Evolutionary conservation across 345 rosid species (phyloP), one percentile per base, ranked within the genome.

Genomic region (Aquilaria sinensis): DNA sequence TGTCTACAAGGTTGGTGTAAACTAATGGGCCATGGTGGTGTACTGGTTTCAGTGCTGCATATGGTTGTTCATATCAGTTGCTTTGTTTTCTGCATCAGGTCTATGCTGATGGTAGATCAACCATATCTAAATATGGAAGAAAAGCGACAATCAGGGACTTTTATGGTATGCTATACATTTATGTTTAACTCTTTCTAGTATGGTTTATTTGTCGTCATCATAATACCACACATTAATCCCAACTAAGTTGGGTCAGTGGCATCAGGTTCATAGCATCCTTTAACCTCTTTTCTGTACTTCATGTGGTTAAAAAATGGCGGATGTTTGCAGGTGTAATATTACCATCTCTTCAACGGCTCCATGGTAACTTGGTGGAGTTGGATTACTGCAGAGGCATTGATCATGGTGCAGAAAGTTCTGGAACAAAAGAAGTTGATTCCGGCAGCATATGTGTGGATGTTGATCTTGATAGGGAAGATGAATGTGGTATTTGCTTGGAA

Each of bases 401-500:
- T 34, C 47, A 53, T 30, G 50, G 59, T 47, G 29, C 47, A 53
- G 74, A 72, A n/a, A 63, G 57, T 61, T 48, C 61, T 45, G 63
- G 10, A 11, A 61, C 65, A 64, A 75, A 70, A 60, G 67, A 58
- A 56, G 47, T 49, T 45, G 80, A 75, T 5, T 61, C 69, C 58
- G 63, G 43, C 52, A 53, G 37, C 53, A 70, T 60, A 65, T 41
- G 51, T 59, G 49, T 56, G 15, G 75, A 70, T 60, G 1, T 54
- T 12, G 80, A 81, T 56, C 16, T 59, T 29, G 83, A 81, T 45
- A 75, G 81, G 37, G 86, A 81, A 76, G 79, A 76, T 67, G 86
- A 81, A 72, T 81, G 86, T 53, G 86, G 81, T 45, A 81, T 81
- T 51, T 81, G 86, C 73, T 73, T 81, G 67, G 86, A 78, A 62